Conservation (phyloP, 495 filamentous ascomycete genomes). For the Margaritispora aquatica region DNA sequence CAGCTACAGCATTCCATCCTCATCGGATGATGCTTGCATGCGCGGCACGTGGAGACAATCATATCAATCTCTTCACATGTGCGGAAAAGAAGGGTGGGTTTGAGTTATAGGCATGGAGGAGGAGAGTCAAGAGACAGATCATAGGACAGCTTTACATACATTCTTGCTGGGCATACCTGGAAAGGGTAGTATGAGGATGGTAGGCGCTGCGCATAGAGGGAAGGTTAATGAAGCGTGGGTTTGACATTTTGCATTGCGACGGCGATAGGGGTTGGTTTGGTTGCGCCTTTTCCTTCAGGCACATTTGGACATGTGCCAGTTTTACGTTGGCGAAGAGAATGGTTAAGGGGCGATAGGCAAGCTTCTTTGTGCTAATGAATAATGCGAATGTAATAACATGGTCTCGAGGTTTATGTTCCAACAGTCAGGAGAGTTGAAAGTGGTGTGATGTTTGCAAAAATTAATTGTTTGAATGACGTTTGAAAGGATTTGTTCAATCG, state of each 20-base stretch:
- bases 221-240: not conserved
- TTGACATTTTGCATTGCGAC: constrained; percentile 1
- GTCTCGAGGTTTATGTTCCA: not conserved
- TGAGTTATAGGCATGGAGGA: not conserved
- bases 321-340: not conserved
- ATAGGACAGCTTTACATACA: too few species aligned
- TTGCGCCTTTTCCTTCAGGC: not conserved
- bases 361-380: not conserved
- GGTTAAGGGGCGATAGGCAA: not conserved
- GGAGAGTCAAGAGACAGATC: too few species aligned
- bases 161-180: too few species aligned
- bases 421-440: not conserved
- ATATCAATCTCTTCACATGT: constrained; percentile 68
- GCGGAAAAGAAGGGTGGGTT: constrained; percentile 26
- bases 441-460: not conserved
- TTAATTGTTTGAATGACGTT: too few species aligned
- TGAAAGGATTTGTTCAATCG: too few species aligned
- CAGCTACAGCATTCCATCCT: constrained; percentile 90
- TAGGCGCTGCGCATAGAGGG: not conserved
- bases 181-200: too few species aligned
- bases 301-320: not conserved
- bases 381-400: constrained; percentile 1
- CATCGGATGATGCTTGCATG: constrained; percentile 89
- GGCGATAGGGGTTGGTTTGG: not conserved
- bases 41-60: constrained; percentile 63